Evolutionary conservation across 805 yeast species (phyloP), one percentile per base, ranked within the genome.

Genomic region (Yamadazyma paraphyllophila): DNA sequence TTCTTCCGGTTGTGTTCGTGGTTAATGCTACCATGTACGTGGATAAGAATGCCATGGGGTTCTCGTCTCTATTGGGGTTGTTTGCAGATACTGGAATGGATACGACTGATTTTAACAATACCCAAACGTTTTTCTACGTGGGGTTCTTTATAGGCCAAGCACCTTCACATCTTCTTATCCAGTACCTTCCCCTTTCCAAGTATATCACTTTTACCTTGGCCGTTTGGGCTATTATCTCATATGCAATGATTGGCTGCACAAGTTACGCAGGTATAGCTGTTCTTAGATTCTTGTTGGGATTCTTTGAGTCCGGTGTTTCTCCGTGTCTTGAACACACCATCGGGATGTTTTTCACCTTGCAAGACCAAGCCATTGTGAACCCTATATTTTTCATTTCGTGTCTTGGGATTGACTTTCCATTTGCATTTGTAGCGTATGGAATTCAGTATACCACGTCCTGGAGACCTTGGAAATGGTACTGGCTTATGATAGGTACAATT

Each of bases 301-400:
- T 78, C 44, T 37, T 39, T 33, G 65, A 61, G 44, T 47, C 62
- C 1, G 56, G 52, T 4, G 52, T 59, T 7, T 56, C 59, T n/a
- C 64, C 65, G 3, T 36, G 53, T 17, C 53, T 78, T 40, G 72
- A 73, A 46, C 67, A 69, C 39, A 77, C 82, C 1, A 65, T 76
- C 69, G 71, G 71, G 13, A 78, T 75, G 60, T 79, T 77, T 54
- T 63, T 77, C 44, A 76, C 77, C 1, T 63, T 69, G 11, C 56
- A 65, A 16, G 66, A 74, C 47, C 51, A 80, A 49, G 79, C 80
- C 15, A 67, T 76, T 1, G 66, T 76, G 27, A 79, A 81, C 41
- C 83, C 83, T 15, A 47, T 79, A 4, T 79, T 81, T 54, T 80
- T 74, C 51, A 63, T 74, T 10, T 67, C 79, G 8, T 76, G 81